These are phyloP conservation scores for Boechera divaricarpa DNA, from an alignment of 345 rosid species.

Conservation along the genomic window DNA sequence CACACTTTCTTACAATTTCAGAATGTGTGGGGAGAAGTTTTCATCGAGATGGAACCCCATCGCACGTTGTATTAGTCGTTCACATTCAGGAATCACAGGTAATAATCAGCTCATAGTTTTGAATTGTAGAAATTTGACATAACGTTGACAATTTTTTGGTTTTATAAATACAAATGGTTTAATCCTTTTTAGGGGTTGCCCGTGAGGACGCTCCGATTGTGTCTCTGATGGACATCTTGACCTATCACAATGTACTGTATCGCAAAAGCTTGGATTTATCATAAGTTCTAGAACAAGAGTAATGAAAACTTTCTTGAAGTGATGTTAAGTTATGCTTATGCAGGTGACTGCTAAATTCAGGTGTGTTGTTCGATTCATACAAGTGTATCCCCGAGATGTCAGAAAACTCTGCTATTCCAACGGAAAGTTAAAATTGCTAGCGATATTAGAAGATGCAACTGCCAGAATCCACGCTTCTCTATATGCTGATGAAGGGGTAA, in stretches of 20 bases:
- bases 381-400: constrained; percentile 31
- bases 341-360: constrained; percentile 45
- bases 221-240: constrained; percentile 42
- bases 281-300: neutral
- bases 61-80: constrained; percentile 5
- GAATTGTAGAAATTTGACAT: neutral
- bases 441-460: constrained; percentile 40
- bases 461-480: constrained; percentile 41
- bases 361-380: constrained; percentile 42
- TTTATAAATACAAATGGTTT: neutral
- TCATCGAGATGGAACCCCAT: constrained; percentile 28
- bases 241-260: constrained; percentile 32
- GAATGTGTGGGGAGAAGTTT: constrained; percentile 13
- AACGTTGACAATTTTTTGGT: neutral
- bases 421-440: constrained; percentile 21
- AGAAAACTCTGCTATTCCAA: constrained; percentile 21
- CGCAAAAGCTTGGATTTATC: neutral
- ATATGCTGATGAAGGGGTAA: constrained; percentile 42
- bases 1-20: neutral
- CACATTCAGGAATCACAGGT: constrained; percentile 43
- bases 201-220: constrained; percentile 40
- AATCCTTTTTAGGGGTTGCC: constrained; percentile 28
- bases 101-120: neutral
- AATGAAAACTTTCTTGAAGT: constrained; percentile 5
- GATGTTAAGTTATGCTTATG: constrained; percentile 23